A percentile compares a stretch with the other conserved stretches of the same genome.
phyloP scores from a whole-genome alignment of 371 early-diverging fungal genomes.

The Actinomucor elegans region DNA sequence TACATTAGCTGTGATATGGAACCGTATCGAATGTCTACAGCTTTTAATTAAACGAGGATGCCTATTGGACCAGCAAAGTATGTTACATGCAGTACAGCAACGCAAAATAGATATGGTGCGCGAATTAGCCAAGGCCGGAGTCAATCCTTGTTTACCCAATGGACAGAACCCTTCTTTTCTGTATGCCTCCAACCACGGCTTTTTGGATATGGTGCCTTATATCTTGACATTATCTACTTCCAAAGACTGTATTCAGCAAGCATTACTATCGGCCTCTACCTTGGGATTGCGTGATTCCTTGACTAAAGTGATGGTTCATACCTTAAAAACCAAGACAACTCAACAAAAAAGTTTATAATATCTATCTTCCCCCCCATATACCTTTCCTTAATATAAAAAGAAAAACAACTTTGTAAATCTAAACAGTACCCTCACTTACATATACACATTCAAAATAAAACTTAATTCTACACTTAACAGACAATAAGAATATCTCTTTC shows the following conservation, averaged over 20 bases:
- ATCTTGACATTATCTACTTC: slow-evolving; percentile 34
- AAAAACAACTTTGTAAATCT: no score
- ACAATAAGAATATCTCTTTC: no score
- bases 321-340: slow-evolving; percentile 19
- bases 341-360: no score
- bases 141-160: slow-evolving; percentile 23
- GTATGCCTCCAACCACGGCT: slow-evolving; percentile 47
- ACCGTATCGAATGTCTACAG: slow-evolving; percentile 35
- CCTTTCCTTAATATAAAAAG: no score
- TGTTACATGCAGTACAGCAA: slow-evolving; percentile 44
- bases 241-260: slow-evolving; percentile 31
- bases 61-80: slow-evolving; percentile 5
- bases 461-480: no score
- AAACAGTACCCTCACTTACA: no score
- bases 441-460: no score
- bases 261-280: slow-evolving; percentile 20
- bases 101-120: slow-evolving; percentile 47
- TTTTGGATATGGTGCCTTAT: slow-evolving; percentile 38
- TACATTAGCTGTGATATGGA: slow-evolving; percentile 31
- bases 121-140: slow-evolving; percentile 21
- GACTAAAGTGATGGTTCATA: neutral
- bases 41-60: slow-evolving; percentile 24
- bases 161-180: slow-evolving; percentile 38
- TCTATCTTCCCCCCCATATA: no score
- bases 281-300: slow-evolving; percentile 20